Percentiles rank a stretch among this genome's conserved stretches.
phyloP scores from a whole-genome alignment of 176 grass and related monocot species.

The Juncus inflexus region DNA sequence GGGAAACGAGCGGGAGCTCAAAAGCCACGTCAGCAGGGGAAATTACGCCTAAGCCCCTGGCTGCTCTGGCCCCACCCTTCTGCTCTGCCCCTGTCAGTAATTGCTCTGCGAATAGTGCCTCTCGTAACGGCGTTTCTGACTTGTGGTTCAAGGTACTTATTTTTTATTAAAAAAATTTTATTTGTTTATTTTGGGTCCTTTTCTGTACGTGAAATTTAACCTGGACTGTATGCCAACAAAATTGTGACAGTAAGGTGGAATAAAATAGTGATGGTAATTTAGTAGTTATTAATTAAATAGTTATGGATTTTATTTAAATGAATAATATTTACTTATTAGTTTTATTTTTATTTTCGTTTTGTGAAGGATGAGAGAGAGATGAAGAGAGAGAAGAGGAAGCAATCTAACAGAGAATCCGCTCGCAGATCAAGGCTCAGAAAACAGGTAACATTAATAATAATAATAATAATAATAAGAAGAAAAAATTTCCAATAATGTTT shows the following conservation, averaged over 20 bases:
- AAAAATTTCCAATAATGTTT: not conserved
- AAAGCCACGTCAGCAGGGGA: constrained; percentile 35
- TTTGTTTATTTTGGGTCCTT: not conserved
- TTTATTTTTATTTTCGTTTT: not conserved
- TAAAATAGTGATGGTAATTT: too few species aligned
- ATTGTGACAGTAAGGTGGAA: too few species aligned
- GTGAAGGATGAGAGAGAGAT: constrained; percentile 59
- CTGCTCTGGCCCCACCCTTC: constrained; percentile 26
- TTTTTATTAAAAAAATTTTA: not conserved
- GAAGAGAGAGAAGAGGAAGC: constrained; percentile 65
- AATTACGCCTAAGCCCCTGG: constrained; percentile 35
- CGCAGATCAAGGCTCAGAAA: constrained; percentile 83
- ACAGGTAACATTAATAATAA: constrained; percentile 40
- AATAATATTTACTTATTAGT: not conserved
- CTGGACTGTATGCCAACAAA: too few species aligned
- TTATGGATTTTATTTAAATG: not conserved
- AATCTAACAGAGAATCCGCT: constrained; percentile 82
- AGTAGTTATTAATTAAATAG: not conserved
- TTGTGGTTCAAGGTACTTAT: constrained; percentile 46
- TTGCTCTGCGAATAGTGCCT: constrained; percentile 27
- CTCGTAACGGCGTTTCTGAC: constrained; percentile 38
- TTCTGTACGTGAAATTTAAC: not conserved
- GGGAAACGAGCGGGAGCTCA: constrained; percentile 38
- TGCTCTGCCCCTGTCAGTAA: constrained; percentile 36
- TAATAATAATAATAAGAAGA: not conserved